A percentile compares a stretch with the other conserved stretches of the same genome.
phyloP scores from a whole-genome alignment of 805 yeast species.

The Lachancea quebecensis region DNA sequence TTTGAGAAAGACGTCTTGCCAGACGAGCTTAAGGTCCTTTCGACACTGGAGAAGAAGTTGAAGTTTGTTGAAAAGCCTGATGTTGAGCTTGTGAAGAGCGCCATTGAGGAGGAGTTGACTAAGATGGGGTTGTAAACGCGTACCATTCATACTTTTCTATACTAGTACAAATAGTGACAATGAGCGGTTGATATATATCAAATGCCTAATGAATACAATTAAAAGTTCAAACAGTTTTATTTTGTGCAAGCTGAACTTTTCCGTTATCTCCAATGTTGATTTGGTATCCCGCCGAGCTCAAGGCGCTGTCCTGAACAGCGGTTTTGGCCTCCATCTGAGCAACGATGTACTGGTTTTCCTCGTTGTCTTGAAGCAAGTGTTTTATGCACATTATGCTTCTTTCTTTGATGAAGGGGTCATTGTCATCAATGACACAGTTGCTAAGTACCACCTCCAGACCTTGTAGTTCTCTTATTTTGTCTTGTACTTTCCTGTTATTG shows the following conservation, averaged over 20 bases:
- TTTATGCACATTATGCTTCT: conserved; percentile 73
- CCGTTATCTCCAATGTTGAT: conserved; percentile 62
- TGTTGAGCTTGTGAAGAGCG: conserved; percentile 63
- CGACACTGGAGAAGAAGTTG: conserved; percentile 67
- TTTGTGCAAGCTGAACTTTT: conserved; percentile 43
- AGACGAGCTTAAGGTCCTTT: conserved; percentile 68
- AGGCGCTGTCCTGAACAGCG: conserved; percentile 49
- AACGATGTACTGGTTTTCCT: conserved; percentile 68
- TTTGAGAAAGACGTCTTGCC: conserved; percentile 89
- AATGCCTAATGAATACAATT: neutral
- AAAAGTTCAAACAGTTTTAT: neutral
- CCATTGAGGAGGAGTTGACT: conserved; percentile 64
- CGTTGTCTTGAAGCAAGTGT: conserved; percentile 57
- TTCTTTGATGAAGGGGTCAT: conserved; percentile 85
- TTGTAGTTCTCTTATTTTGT: conserved; percentile 52
- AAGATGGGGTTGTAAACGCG: conserved; percentile 35
- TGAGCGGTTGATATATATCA: neutral
- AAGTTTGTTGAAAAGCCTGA: conserved; percentile 65
- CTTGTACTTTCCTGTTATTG: conserved; percentile 53
- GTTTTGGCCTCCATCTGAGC: conserved; percentile 69
- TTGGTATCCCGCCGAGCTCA: conserved; percentile 72
- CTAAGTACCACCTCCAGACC: conserved; percentile 69
- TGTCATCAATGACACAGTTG: conserved; percentile 77
- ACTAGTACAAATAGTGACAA: neutral
- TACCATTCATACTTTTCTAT: neutral